Evolutionary conservation across 495 filamentous ascomycete species (phyloP).

Genomic region (Recurvomyces mirabilis): DNA sequence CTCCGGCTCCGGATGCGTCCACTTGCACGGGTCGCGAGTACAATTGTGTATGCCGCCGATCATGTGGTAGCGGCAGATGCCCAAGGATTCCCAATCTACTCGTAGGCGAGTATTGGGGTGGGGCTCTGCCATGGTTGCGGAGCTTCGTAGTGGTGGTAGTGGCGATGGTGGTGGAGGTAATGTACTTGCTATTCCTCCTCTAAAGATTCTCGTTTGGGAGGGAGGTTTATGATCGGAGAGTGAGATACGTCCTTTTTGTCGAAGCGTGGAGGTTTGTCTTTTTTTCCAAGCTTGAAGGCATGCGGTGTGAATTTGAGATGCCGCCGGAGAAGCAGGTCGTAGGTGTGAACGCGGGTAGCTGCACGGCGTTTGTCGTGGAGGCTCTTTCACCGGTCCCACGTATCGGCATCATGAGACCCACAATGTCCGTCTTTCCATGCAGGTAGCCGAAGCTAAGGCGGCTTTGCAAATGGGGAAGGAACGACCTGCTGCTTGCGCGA

Average conservation of each 20-base stretch:
- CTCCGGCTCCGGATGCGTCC: constrained; percentile 1
- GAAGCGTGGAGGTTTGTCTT: no score
- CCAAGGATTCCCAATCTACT: constrained; percentile 9
- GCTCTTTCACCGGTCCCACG: no score
- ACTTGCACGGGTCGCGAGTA: neutral
- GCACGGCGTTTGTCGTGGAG: no score
- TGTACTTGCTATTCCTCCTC: neutral
- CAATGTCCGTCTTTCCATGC: no score
- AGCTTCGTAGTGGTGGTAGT: neutral
- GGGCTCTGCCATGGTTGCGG: neutral
- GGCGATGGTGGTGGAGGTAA: neutral
- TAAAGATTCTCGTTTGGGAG: neutral
- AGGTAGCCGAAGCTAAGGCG: no score
- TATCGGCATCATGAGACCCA: no score
- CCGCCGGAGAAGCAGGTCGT: no score
- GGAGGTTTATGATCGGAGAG: neutral
- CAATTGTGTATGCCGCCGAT: neutral
- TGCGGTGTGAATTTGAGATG: no score
- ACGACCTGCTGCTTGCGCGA: no score
- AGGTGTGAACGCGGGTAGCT: no score
- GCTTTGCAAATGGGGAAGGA: no score
- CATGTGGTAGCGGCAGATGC: constrained; percentile 20
- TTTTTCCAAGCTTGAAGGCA: no score
- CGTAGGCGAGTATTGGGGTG: neutral
- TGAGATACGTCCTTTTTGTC: neutral